Evolutionary conservation across 441 rosid species (phyloP).

Genomic region (Isatis lusitanica): DNA sequence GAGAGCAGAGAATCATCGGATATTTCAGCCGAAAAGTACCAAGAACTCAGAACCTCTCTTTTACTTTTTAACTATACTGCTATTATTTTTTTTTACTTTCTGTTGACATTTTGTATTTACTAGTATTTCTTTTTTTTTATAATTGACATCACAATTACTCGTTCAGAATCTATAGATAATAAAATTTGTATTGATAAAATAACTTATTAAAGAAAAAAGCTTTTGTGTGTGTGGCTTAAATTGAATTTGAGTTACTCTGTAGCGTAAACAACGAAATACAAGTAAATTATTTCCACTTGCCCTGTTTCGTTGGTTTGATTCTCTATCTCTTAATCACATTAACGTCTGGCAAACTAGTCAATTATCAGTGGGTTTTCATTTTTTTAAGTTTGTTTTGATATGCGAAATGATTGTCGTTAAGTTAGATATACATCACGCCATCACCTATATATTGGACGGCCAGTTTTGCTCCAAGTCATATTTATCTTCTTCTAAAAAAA

Average conservation of each 20-base stretch:
- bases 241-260: background rate
- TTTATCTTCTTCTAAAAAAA: too few species aligned
- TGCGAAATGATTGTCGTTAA: too few species aligned
- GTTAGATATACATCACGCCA: too few species aligned
- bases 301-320: slow-evolving; percentile 17
- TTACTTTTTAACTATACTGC: background rate
- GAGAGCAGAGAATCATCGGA: background rate
- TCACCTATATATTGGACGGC: too few species aligned
- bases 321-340: background rate
- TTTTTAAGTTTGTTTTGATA: too few species aligned
- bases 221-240: background rate
- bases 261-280: background rate
- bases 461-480: too few species aligned
- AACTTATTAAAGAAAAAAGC: background rate
- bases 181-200: background rate
- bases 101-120: slow-evolving; percentile 27
- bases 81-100: background rate
- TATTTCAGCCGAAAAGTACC: background rate
- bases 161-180: background rate
- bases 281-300: background rate
- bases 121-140: background rate
- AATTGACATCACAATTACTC: background rate
- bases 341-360: too few species aligned
- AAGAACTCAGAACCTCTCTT: background rate
- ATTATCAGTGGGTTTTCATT: too few species aligned